Base-by-base conservation (phyloP, 2,329 filamentous ascomycete species). In the Fusarium fracticaudum region DNA sequence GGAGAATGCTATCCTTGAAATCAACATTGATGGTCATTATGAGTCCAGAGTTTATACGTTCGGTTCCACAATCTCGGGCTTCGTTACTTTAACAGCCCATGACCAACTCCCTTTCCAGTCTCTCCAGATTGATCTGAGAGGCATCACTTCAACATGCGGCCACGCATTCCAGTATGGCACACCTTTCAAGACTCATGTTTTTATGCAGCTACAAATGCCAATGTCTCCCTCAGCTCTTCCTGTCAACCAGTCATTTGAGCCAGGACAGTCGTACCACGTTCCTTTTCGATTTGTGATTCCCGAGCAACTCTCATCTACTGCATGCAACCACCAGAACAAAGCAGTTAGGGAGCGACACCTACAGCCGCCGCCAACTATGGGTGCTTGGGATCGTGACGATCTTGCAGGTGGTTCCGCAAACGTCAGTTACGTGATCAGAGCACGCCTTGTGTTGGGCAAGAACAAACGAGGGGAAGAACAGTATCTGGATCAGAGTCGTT, bases 91-190 rank as follows among this genome's bases (percentile, higher is more conserved):
- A 4, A 41, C 6, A 26, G 1, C 45, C 17, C 35, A 14, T 1
- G 5, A 9, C 9, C n/a, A 41, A 35, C 43, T 29, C 17, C 5
- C 29, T 5, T 43, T 47, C 1, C 63, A 41, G 9, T 50, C 63
- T 17, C 9, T 67, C 12, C 51, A 67, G 9, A 8, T 67, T 33
- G 12, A 22, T 37, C 18, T 67, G 0, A 67, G 40, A 41, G 65
- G 65, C 26, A 67, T 14, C 6, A 60, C 38, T 17, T 45, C 53
- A 26, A 67, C 53, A 6, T 33, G 50, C 3, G 37, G 41, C 12
- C 65, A 67, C 20, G 51, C 35, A 13, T 60, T 37, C 8, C 65
- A 67, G 24, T 67, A 67, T 29, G 33, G 62, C 8, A 40, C 40
- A 5, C 63, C 65, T 5, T 51, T 67, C 3, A 26, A 7, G 17